Evolutionary conservation across 768 basidiomycete species (phyloP).

Genomic region (Scleroderma citrinum): DNA sequence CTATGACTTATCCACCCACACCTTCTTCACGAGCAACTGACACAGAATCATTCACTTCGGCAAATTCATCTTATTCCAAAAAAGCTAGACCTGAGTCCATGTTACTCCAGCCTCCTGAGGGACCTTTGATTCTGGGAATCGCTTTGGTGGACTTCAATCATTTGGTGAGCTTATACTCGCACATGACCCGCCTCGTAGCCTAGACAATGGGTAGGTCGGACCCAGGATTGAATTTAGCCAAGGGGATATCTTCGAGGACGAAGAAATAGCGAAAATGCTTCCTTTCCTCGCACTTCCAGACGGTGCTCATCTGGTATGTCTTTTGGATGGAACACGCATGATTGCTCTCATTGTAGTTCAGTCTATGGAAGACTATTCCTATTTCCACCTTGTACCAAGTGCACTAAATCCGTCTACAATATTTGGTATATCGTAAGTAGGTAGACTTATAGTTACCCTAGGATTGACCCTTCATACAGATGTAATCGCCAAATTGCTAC

Average conservation of each 20-base stretch:
- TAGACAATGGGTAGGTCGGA: slow-evolving; percentile 56
- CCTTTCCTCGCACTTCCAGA: slow-evolving; percentile 97
- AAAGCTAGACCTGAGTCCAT: slow-evolving; percentile 80
- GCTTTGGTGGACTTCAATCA: slow-evolving; percentile 96
- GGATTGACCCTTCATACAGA: slow-evolving; percentile 32
- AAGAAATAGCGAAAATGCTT: slow-evolving; percentile 77
- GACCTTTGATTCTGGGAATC: slow-evolving; percentile 73
- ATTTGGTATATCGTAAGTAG: slow-evolving; percentile 85
- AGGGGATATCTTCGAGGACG: slow-evolving; percentile 77
- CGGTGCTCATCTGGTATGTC: slow-evolving; percentile 81
- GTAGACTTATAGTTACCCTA: background rate
- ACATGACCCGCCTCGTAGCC: slow-evolving; percentile 9
- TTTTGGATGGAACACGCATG: background rate
- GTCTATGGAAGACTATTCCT: slow-evolving; percentile 82
- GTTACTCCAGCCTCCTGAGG: slow-evolving; percentile 49
- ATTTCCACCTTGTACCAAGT: slow-evolving; percentile 85
- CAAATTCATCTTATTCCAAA: slow-evolving; percentile 45
- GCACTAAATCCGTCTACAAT: slow-evolving; percentile 70
- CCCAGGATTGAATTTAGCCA: slow-evolving; percentile 83
- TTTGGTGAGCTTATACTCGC: slow-evolving; percentile 46
- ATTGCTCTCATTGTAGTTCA: slow-evolving; percentile 7
- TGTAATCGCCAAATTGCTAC: slow-evolving; percentile 94
- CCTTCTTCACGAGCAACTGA: slow-evolving; percentile 41
- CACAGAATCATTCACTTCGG: slow-evolving; percentile 55
- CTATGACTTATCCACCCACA: slow-evolving; percentile 57